Percentiles rank a stretch among this genome's conserved stretches.
phyloP scores from a whole-genome alignment of 148 eudicot species.

The Fagopyrum esculentum region DNA sequence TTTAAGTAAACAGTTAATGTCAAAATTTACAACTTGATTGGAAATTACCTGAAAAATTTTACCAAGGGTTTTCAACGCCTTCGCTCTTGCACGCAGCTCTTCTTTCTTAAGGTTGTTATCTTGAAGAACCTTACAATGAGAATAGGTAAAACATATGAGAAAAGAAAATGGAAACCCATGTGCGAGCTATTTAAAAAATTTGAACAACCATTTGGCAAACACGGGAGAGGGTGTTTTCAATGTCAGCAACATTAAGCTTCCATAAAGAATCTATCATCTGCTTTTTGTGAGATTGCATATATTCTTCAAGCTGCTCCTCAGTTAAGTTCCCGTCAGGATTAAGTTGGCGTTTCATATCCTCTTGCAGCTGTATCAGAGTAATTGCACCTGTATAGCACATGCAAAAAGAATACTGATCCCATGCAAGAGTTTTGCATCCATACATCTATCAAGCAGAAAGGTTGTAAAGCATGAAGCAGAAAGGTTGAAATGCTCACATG shows the following conservation, averaged over 20 bases:
- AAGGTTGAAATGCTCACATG: neutral
- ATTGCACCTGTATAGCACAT: constrained; percentile 58
- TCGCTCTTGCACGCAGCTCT: constrained; percentile 88
- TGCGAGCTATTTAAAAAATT: neutral
- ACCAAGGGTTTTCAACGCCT: constrained; percentile 89
- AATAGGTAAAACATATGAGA: constrained; percentile 13
- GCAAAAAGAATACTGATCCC: neutral
- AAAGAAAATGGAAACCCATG: neutral
- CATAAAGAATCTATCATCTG: constrained; percentile 94
- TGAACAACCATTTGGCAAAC: constrained; percentile 89
- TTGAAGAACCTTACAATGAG: constrained; percentile 66
- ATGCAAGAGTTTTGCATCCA: neutral
- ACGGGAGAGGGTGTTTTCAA: constrained; percentile 81
- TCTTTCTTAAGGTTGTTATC: constrained; percentile 75
- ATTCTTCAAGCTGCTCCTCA: constrained; percentile 85
- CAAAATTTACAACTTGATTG: neutral
- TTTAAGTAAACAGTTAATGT: neutral
- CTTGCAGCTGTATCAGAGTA: constrained; percentile 92
- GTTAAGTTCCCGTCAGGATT: constrained; percentile 78
- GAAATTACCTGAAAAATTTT: constrained; percentile 78
- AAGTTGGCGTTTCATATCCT: constrained; percentile 90
- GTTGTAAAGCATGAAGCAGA: neutral
- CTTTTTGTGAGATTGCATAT: constrained; percentile 94
- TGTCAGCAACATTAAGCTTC: constrained; percentile 99
- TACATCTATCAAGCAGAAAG: neutral